Evolutionary conservation across 352 stramenopile species (phyloP).

Genomic region (Pythium oligandrum): DNA sequence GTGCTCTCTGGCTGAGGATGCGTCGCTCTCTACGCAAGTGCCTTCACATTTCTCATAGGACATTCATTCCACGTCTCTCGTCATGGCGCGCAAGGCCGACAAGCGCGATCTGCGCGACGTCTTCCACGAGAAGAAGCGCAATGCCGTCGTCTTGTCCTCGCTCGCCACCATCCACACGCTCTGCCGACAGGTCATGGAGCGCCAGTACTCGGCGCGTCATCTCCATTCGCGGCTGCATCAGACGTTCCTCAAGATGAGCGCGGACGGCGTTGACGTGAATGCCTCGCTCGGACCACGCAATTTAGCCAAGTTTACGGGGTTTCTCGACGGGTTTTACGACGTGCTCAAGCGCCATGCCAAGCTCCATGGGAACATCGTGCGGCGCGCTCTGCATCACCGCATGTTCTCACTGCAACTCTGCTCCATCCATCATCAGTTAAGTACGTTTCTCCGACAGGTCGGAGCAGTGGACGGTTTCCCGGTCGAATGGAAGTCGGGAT

Average conservation of each 20-base stretch:
- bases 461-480: slow-evolving; percentile 9
- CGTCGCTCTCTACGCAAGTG: no score
- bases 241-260: slow-evolving; percentile 7
- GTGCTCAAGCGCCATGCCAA: slow-evolving; percentile 30
- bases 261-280: not conserved
- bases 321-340: slow-evolving; percentile 51
- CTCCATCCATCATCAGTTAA: slow-evolving; percentile 20
- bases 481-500: slow-evolving; percentile 11
- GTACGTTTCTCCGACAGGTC: slow-evolving; percentile 10
- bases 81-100: no score
- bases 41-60: no score
- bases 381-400: slow-evolving; percentile 20
- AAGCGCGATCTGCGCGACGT: slow-evolving; percentile 6
- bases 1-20: no score
- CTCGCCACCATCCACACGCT: slow-evolving; percentile 17
- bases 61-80: no score
- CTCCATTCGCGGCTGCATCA: slow-evolving; percentile 17
- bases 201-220: slow-evolving; percentile 18
- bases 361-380: slow-evolving; percentile 16
- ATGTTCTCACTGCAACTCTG: slow-evolving; percentile 23
- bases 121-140: slow-evolving; percentile 19
- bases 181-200: slow-evolving; percentile 18
- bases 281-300: not conserved
- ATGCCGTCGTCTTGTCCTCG: slow-evolving; percentile 13
- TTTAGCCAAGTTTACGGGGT: slow-evolving; percentile 22